Evolutionary conservation across 164 flowering plant species (phyloP).

Genomic region (Houttuynia cordata): DNA sequence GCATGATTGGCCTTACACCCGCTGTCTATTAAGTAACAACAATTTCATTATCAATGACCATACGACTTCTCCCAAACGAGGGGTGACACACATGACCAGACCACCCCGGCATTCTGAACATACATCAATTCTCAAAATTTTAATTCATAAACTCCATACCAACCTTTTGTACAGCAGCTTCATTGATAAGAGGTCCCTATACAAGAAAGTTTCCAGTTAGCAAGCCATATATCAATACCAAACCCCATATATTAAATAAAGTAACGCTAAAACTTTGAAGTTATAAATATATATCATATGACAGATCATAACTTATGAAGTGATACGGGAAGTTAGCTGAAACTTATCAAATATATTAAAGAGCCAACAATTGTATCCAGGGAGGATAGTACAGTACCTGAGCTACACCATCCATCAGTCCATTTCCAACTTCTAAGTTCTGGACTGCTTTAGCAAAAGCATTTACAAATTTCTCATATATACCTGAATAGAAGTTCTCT

Average conservation of each 20-base stretch:
- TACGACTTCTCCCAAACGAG: too few species aligned
- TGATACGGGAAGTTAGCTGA: too few species aligned
- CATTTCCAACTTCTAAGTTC: slow-evolving; percentile 82
- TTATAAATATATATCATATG: too few species aligned
- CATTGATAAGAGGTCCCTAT: slow-evolving; percentile 96
- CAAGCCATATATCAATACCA: not conserved
- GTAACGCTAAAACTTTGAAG: too few species aligned
- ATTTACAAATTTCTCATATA: slow-evolving; percentile 73
- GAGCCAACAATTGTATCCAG: too few species aligned
- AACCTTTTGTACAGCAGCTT: slow-evolving; percentile 85
- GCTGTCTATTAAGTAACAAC: too few species aligned
- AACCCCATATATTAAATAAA: not conserved
- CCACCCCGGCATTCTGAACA: not conserved
- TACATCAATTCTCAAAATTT: not conserved
- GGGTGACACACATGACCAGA: too few species aligned
- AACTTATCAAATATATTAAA: too few species aligned
- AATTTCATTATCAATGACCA: too few species aligned
- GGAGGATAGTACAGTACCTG: slow-evolving; percentile 36
- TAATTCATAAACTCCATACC: not conserved
- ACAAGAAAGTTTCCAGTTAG: not conserved
- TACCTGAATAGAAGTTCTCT: slow-evolving; percentile 33
- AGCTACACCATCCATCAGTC: slow-evolving; percentile 66
- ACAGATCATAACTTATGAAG: too few species aligned
- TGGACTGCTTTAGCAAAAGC: slow-evolving; percentile 72
- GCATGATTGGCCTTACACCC: too few species aligned